These are phyloP conservation scores for Acanthamoeba culbertsoni DNA, from an alignment of 208 protist species.

Conservation along the genomic window DNA sequence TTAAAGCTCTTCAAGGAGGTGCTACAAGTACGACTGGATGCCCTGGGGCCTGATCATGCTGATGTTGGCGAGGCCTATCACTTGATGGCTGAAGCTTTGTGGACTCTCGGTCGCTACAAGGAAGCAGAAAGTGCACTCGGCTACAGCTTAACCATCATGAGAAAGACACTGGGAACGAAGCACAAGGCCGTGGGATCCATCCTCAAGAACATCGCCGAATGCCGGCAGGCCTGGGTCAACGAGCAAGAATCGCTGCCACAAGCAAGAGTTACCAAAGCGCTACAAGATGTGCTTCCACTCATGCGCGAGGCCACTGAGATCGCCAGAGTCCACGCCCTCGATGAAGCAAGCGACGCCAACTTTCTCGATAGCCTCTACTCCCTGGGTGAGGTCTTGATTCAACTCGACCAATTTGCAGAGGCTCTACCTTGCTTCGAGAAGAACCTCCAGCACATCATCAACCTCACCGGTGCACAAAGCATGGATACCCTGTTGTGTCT, in stretches of 20 bases:
- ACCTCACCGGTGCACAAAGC: not conserved
- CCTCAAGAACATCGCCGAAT: conserved; percentile 15
- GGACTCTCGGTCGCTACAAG: not conserved
- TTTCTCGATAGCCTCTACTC: not conserved
- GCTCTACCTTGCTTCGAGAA: conserved; percentile 12
- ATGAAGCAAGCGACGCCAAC: not conserved
- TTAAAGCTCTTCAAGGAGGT: not conserved
- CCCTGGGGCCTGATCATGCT: not conserved
- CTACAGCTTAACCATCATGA: not conserved
- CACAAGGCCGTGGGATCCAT: conserved; percentile 26
- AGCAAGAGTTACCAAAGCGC: not conserved
- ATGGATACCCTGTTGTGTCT: not conserved
- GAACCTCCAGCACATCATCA: not conserved
- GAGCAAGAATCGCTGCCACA: not conserved
- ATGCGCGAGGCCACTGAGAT: not conserved
- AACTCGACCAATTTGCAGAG: conserved; percentile 19
- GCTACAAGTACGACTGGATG: not conserved
- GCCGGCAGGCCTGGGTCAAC: not conserved
- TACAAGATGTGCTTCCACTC: not conserved
- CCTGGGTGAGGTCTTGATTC: not conserved
- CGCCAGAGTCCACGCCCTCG: not conserved
- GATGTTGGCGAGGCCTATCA: not conserved
- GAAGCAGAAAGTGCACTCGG: not conserved
- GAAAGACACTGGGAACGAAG: not conserved
- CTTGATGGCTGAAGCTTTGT: not conserved